Conservation (phyloP, 208 protist species). For the Leishmania martiniquensis region DNA sequence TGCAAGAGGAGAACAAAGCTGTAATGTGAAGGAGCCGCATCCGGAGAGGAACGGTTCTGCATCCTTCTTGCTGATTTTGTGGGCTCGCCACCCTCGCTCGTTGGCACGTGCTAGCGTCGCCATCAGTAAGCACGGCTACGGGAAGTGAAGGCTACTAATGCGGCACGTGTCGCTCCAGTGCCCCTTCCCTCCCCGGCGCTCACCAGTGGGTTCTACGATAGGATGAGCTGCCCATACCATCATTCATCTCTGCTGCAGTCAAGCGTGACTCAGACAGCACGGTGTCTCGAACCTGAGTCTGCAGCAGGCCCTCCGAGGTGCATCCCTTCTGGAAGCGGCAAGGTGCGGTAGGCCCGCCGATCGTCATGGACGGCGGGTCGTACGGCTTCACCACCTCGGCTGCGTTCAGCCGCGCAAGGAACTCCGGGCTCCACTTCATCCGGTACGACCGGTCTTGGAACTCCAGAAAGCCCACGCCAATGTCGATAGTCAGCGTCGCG, state of each 20-base stretch:
- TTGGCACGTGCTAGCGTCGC: not conserved
- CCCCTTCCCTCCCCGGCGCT: not conserved
- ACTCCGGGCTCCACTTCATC: slow-evolving; percentile 71
- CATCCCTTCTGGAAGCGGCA: slow-evolving; percentile 68
- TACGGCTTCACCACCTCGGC: slow-evolving; percentile 53
- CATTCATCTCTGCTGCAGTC: slow-evolving; percentile 67
- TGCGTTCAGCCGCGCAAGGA: slow-evolving; percentile 45
- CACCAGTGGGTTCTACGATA: slow-evolving; percentile 71
- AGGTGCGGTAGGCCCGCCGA: slow-evolving; percentile 42
- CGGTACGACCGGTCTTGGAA: slow-evolving; percentile 73
- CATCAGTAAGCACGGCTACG: not conserved
- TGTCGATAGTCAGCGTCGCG: slow-evolving; percentile 69
- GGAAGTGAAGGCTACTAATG: not conserved
- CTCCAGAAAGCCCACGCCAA: slow-evolving; percentile 71
- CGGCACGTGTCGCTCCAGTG: not conserved
- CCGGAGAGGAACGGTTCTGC: not conserved
- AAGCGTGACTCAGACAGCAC: slow-evolving; percentile 64
- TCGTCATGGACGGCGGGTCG: slow-evolving; percentile 69
- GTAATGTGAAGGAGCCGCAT: not conserved
- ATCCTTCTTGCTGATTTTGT: not conserved
- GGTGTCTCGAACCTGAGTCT: slow-evolving; percentile 40
- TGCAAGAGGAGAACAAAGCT: not conserved
- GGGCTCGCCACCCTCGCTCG: no score
- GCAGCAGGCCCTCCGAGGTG: slow-evolving; percentile 40
- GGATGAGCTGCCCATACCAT: slow-evolving; percentile 58